phyloP scores from a whole-genome alignment of 2,329 filamentous ascomycete genomes.

The Trematosphaeria pertusa region DNA sequence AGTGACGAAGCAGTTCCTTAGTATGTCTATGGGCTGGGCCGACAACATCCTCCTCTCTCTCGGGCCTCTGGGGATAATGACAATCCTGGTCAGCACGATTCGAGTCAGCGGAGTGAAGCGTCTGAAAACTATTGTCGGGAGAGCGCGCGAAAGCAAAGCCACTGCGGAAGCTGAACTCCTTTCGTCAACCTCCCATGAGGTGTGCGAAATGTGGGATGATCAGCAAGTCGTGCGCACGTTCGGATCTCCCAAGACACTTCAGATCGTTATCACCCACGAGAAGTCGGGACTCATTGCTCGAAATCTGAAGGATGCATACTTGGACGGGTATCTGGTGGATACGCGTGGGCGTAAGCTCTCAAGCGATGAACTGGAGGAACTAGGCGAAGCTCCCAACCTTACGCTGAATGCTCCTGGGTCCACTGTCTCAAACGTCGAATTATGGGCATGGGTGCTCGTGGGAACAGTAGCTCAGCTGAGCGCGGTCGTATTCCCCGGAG shows the following conservation, averaged over 20 bases:
- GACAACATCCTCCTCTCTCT: conserved; percentile 28
- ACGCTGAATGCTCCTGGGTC: background rate
- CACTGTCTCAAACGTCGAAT: background rate
- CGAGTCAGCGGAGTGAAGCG: conserved; percentile 24
- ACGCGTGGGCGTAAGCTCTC: background rate
- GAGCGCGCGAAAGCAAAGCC: conserved; percentile 8
- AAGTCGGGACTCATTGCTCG: too few species aligned
- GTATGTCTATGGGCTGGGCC: conserved; percentile 34
- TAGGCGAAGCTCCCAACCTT: background rate
- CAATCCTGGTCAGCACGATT: conserved; percentile 29
- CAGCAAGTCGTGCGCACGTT: conserved; percentile 18
- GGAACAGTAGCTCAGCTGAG: background rate
- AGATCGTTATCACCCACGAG: background rate
- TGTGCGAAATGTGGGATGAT: conserved; percentile 33
- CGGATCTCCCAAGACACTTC: background rate
- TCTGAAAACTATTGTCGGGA: conserved; percentile 33
- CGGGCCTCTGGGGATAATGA: conserved; percentile 38
- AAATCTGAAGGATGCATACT: background rate
- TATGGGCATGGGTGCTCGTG: background rate
- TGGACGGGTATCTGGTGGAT: background rate
- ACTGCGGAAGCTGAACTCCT: conserved; percentile 38
- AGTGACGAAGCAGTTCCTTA: conserved; percentile 51
- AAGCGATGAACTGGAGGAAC: background rate
- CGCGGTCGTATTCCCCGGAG: background rate
- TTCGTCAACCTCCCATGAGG: conserved; percentile 37